A percentile compares a stretch with the other conserved stretches of the same genome.
Evolutionary conservation across 2,329 filamentous ascomycete species (phyloP).

Genomic region (Aaosphaeria arxii): DNA sequence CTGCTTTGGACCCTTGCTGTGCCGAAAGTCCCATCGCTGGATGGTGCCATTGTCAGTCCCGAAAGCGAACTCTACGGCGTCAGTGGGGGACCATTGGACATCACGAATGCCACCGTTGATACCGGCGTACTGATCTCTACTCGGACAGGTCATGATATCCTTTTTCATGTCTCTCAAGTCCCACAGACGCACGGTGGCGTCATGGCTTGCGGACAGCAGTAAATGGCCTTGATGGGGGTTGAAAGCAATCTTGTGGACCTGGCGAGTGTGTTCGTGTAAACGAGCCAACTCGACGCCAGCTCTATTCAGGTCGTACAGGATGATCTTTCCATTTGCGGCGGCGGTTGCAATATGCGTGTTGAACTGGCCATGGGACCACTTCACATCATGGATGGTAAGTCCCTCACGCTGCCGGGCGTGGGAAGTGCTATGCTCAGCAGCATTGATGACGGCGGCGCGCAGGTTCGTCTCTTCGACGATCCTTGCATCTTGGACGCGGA

Average conservation of each 20-base stretch:
- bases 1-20: conserved; percentile 55
- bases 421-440: conserved; percentile 50
- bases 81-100: conserved; percentile 63
- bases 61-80: conserved; percentile 61
- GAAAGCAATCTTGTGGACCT: conserved; percentile 64
- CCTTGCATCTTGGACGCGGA: conserved; percentile 55
- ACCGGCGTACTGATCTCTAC: conserved; percentile 54
- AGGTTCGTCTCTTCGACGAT: conserved; percentile 64
- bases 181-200: conserved; percentile 63
- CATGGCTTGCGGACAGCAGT: conserved; percentile 63
- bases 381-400: conserved; percentile 63
- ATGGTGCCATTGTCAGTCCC: conserved; percentile 63
- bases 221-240: conserved; percentile 60
- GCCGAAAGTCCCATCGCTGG: conserved; percentile 63
- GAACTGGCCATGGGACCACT: conserved; percentile 63
- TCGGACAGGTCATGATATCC: conserved; percentile 52
- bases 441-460: conserved; percentile 58
- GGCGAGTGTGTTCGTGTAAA: conserved; percentile 62
- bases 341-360: conserved; percentile 62
- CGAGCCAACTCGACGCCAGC: conserved; percentile 59
- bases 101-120: conserved; percentile 62
- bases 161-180: conserved; percentile 57
- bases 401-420: conserved; percentile 54
- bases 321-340: conserved; percentile 63
- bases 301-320: conserved; percentile 62